Evolutionary conservation across 1,139 yeast species (phyloP).

Genomic region (Maudiozyma humilis): DNA sequence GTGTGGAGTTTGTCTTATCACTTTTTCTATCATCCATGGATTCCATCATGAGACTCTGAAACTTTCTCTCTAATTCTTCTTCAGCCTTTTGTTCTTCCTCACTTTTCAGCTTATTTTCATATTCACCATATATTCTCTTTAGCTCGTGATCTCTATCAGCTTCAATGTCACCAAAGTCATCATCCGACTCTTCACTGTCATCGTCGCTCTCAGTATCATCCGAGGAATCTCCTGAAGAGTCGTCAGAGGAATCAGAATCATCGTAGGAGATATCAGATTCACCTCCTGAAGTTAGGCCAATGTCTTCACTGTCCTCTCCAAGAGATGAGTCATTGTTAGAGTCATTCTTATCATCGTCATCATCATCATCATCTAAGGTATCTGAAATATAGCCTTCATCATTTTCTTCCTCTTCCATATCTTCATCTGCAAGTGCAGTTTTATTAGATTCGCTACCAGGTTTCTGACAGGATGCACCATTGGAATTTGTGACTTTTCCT

Average conservation of each 20-base stretch:
- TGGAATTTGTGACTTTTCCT: not conserved
- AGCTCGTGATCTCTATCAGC: conserved; percentile 26
- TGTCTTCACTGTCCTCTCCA: conserved; percentile 15
- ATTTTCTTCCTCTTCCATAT: conserved; percentile 17
- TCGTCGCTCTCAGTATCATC: conserved; percentile 15
- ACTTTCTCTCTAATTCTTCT: conserved; percentile 47
- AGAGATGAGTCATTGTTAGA: conserved; percentile 10
- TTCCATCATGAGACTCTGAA: conserved; percentile 42
- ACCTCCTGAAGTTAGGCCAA: conserved; percentile 10
- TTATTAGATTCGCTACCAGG: not conserved
- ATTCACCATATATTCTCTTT: conserved; percentile 32
- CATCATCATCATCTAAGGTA: conserved; percentile 17
- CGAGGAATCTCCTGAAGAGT: conserved; percentile 17
- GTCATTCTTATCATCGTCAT: conserved; percentile 14
- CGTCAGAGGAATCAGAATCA: conserved; percentile 25
- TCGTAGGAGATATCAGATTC: conserved; percentile 25
- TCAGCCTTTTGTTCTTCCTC: conserved; percentile 42
- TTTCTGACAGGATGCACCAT: not conserved
- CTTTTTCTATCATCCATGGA: conserved; percentile 37
- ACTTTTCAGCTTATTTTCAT: conserved; percentile 30
- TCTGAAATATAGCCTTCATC: conserved; percentile 13
- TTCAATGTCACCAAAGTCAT: conserved; percentile 23
- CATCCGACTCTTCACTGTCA: conserved; percentile 21
- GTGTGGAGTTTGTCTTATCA: conserved; percentile 19
- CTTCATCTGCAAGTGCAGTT: conserved; percentile 8